Evolutionary conservation across 768 basidiomycete species (phyloP), one percentile per base, ranked within the genome.

Genomic region (Lepiota subincarnata): DNA sequence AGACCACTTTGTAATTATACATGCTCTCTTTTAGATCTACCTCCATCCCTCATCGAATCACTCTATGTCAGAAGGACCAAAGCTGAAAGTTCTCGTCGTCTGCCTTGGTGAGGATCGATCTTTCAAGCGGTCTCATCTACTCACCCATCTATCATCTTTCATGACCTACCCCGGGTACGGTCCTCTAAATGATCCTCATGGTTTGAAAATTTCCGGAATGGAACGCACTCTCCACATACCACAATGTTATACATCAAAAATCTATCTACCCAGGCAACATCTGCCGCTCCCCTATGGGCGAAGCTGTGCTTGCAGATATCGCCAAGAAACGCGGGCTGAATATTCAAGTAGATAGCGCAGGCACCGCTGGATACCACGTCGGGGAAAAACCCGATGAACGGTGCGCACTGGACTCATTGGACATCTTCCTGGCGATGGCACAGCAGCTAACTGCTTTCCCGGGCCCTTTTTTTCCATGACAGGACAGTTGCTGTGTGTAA

Each of bases 241-340:
- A 24, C 24, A 24, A 24, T 24, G 24, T 5, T 2, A 24, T 24
- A 24, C 24, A 24, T 24, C 24, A 24, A 24, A 2, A 5, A 24
- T 5, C 24, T 24, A 24, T 24, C 24, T 24, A 52, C 28, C 47
- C 56, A 77, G 89, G 89, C 11, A 92, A 92, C 64, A 91, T 92
- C 54, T 92, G 92, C 64, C 85, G 93, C 31, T 92, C 90, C 19
- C 92, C 93, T 0, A 91, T 96, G 83, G 93, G 92, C 26, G 91
- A 94, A 71, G 93, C 92, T 2, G 89, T 95, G 18, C 76, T 95
- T 24, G 75, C 71, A 56, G 77, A 90, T 49, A 77, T 83, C 53
- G 89, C 87, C 7, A 69, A 74, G 46, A 77, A 83, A 60, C 82
- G 88, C 31, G 82, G 82, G 12, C 62, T 90, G 37, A 78, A 85